Conservation (phyloP, 805 yeast genomes). For the Grigorovia jiainica region DNA sequence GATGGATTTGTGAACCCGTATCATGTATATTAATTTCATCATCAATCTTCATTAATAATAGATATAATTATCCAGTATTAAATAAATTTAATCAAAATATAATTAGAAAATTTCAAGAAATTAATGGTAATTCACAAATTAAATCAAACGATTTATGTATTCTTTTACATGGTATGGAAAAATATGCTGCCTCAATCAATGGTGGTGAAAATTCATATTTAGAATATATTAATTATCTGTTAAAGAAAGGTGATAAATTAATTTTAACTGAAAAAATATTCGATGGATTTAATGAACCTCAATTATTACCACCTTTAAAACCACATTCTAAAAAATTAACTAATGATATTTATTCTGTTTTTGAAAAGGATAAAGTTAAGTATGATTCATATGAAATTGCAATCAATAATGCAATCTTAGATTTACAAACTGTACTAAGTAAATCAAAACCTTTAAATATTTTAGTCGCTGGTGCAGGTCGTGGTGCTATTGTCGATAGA, state of each 20-base stretch:
- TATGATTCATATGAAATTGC: constrained; percentile 63
- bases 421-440: constrained; percentile 16
- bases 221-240: constrained; percentile 36
- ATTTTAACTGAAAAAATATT: constrained; percentile 1
- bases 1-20: constrained; percentile 67
- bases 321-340: constrained; percentile 56
- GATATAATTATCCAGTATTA: constrained; percentile 55
- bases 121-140: constrained; percentile 32
- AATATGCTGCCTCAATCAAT: constrained; percentile 26
- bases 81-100: constrained; percentile 47
- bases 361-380: constrained; percentile 63
- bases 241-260: constrained; percentile 27
- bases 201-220: constrained; percentile 34
- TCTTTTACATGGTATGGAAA: constrained; percentile 47
- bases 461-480: constrained; percentile 77
- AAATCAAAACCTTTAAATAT: constrained; percentile 28
- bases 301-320: constrained; percentile 50
- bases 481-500: constrained; percentile 68
- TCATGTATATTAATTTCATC: constrained; percentile 47
- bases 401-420: constrained; percentile 42
- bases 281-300: constrained; percentile 10
- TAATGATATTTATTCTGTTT: constrained; percentile 51
- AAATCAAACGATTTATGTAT: constrained; percentile 26
- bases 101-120: constrained; percentile 33
- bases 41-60: constrained; percentile 47